phyloP scores from a whole-genome alignment of 192 early-diverging fungal genomes.

The Backusella tuberculispora region DNA sequence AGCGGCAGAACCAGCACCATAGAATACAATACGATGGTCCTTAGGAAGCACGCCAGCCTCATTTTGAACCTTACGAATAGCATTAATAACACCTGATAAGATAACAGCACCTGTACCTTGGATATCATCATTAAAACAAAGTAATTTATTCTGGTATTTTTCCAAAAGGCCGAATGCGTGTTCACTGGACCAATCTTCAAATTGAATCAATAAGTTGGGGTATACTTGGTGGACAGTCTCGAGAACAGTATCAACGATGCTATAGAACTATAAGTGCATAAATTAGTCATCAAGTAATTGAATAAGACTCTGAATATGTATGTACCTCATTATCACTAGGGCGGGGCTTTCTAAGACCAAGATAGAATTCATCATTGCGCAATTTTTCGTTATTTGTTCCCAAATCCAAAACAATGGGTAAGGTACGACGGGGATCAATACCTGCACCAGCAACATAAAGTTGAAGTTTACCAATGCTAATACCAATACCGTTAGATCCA shows the following conservation, averaged over 20 bases:
- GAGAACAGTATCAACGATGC: conserved; percentile 85
- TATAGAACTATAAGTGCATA: conserved; percentile 60
- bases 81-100: conserved; percentile 91
- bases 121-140: conserved; percentile 97
- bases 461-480: conserved; percentile 94
- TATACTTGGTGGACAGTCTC: conserved; percentile 68
- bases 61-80: conserved; percentile 60
- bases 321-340: conserved; percentile 55
- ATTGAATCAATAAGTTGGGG: conserved; percentile 89
- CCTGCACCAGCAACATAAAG: conserved; percentile 88
- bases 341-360: conserved; percentile 76
- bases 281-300: not conserved
- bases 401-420: conserved; percentile 92
- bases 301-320: not conserved
- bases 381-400: conserved; percentile 88
- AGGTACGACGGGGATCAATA: conserved; percentile 82
- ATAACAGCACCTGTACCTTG: conserved; percentile 95
- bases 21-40: conserved; percentile 90
- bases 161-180: conserved; percentile 87
- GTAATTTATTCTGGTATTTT: conserved; percentile 75
- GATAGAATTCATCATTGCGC: conserved; percentile 87
- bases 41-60: conserved; percentile 68
- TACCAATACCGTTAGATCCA: conserved; percentile 95
- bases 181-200: conserved; percentile 95
- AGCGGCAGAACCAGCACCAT: conserved; percentile 93